Percentiles rank a stretch among this genome's conserved stretches.
Conservation (phyloP, 352 stramenopile genomes). For the Pythium pectinolyticum region DNA sequence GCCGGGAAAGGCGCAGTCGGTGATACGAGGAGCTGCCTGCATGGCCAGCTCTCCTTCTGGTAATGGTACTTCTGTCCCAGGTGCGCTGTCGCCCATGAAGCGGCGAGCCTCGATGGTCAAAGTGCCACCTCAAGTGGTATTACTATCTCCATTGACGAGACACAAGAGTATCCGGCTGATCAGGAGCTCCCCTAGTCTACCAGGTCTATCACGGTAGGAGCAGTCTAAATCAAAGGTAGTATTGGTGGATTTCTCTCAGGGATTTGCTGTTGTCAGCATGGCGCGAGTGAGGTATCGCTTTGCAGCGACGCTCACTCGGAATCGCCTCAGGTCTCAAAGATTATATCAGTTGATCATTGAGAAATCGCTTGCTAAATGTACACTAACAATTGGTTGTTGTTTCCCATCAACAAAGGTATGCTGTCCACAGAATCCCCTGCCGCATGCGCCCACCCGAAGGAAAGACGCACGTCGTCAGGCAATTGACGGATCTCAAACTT, state of each 20-base stretch:
- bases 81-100: conserved; percentile 2
- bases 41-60: too few species aligned
- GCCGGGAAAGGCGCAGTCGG: conserved; percentile 21
- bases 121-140: not conserved
- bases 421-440: conserved; percentile 61
- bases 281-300: conserved; percentile 17
- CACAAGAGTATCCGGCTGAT: conserved; percentile 5
- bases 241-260: conserved; percentile 58
- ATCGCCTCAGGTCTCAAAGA: conserved; percentile 79
- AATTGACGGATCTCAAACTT: conserved; percentile 88
- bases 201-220: not conserved
- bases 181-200: not conserved
- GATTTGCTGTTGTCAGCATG: conserved; percentile 60
- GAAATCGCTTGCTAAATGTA: conserved; percentile 16
- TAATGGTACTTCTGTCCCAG: too few species aligned
- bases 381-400: not conserved
- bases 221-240: not conserved
- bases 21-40: conserved; percentile 8
- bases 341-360: conserved; percentile 87
- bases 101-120: conserved; percentile 15
- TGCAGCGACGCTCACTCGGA: conserved; percentile 7
- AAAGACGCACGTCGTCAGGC: conserved; percentile 6
- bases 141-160: conserved; percentile 9
- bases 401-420: conserved; percentile 70
- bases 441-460: not conserved